These are phyloP conservation scores for Solanum ossicruentum DNA, from an alignment of 257 asterid genomes.

Conservation along the genomic window DNA sequence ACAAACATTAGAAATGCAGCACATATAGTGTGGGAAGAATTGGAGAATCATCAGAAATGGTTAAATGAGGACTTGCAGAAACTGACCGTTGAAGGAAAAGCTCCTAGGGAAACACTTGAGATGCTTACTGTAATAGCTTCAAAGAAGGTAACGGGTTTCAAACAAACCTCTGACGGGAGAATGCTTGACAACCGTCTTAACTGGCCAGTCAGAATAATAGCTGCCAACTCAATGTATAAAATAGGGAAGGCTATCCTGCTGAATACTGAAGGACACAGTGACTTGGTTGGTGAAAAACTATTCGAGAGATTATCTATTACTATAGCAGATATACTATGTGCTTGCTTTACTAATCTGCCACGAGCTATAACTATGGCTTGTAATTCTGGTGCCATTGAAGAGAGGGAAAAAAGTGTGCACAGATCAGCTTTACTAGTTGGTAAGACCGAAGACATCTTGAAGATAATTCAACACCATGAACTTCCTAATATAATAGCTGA, in stretches of 20 bases:
- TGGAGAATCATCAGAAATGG: conserved; percentile 3
- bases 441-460: conserved; percentile 19
- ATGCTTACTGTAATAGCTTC: not conserved
- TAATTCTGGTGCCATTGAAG: conserved; percentile 1
- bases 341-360: conserved; percentile 24
- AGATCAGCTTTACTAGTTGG: conserved; percentile 18
- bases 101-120: not conserved
- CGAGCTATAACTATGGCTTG: conserved; percentile 8
- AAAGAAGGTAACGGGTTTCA: not conserved
- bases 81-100: not conserved
- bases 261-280: not conserved
- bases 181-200: not conserved
- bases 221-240: conserved; percentile 29
- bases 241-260: conserved; percentile 9
- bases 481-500: conserved; percentile 1
- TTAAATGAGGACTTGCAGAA: not conserved
- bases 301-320: conserved; percentile 9
- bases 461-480: conserved; percentile 1
- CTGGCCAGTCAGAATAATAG: conserved; percentile 2
- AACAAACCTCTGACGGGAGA: not conserved
- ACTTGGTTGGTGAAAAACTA: not conserved
- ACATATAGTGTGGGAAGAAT: conserved; percentile 3
- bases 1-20: not conserved
- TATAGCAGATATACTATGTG: conserved; percentile 27
- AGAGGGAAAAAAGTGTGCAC: conserved; percentile 17